Percentiles rank a stretch among this genome's conserved stretches.
Conservation (phyloP, 2,329 filamentous ascomycete species). For the Penicillium sumatraense region DNA sequence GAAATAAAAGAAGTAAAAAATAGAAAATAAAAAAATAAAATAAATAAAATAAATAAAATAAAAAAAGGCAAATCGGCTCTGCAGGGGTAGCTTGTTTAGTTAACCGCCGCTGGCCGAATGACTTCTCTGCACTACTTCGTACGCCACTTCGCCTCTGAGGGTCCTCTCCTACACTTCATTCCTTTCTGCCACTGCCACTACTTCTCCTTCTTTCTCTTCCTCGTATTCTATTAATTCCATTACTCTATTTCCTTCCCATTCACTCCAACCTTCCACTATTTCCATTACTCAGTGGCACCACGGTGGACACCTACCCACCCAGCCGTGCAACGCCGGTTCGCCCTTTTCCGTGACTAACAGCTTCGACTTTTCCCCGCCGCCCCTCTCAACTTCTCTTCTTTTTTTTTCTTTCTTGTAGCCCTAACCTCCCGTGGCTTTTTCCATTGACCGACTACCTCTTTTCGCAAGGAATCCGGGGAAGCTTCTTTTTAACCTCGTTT, state of each 20-base stretch:
- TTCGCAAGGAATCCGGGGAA: slow-evolving; percentile 37
- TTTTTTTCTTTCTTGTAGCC: slow-evolving; percentile 13
- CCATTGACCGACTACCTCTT: slow-evolving; percentile 25
- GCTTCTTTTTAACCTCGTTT: slow-evolving; percentile 18
- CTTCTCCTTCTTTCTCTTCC: not conserved
- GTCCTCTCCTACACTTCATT: not conserved
- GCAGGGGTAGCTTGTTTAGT: slow-evolving; percentile 28
- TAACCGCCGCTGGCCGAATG: slow-evolving; percentile 19
- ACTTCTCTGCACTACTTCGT: slow-evolving; percentile 2
- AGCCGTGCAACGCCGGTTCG: slow-evolving; percentile 21
- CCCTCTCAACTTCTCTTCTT: slow-evolving; percentile 24
- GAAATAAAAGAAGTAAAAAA: not conserved
- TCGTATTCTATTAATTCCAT: not conserved
- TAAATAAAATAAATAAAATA: not conserved
- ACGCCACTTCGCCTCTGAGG: slow-evolving; percentile 7
- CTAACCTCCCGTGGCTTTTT: slow-evolving; percentile 17
- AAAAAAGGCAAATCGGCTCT: slow-evolving; percentile 21
- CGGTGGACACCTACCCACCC: slow-evolving; percentile 2
- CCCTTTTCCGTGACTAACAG: slow-evolving; percentile 43
- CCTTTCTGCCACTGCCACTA: not conserved
- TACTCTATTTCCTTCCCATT: not conserved
- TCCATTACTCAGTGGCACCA: not conserved
- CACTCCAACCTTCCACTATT: not conserved
- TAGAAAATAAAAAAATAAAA: slow-evolving; percentile 4
- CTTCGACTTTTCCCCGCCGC: slow-evolving; percentile 28